These are phyloP conservation scores for Rhodotorula graminis DNA, from an alignment of 768 basidiomycete genomes.

Conservation along the genomic window DNA sequence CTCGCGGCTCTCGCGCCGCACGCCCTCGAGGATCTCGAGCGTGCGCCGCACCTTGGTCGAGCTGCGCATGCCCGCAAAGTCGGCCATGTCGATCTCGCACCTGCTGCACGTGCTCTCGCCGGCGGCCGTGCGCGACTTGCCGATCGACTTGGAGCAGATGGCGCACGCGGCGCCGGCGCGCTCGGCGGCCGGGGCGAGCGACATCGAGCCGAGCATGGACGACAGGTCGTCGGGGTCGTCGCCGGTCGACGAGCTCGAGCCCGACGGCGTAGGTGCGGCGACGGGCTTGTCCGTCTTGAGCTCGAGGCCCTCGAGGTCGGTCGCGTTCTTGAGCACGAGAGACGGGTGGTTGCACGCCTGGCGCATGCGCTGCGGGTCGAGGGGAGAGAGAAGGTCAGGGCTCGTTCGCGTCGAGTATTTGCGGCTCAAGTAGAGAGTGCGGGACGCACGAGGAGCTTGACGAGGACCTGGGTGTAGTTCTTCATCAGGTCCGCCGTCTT, in stretches of 20 bases:
- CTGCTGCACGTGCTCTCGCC: slow-evolving; percentile 54
- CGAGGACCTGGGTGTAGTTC: slow-evolving; percentile 49
- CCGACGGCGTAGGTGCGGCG: slow-evolving; percentile 49
- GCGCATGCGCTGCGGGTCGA: slow-evolving; percentile 61
- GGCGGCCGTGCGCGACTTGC: not conserved
- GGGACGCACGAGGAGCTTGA: slow-evolving; percentile 42
- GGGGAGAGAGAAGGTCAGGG: no score
- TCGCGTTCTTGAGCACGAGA: slow-evolving; percentile 26
- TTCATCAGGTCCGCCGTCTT: slow-evolving; percentile 52
- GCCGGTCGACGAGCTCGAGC: not conserved
- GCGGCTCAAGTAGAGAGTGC: no score
- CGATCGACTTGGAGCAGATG: slow-evolving; percentile 11
- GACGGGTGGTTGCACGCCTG: slow-evolving; percentile 60
- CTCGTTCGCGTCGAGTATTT: no score
- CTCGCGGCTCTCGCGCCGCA: slow-evolving; percentile 55
- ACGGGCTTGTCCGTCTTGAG: slow-evolving; percentile 45
- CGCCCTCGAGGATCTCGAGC: slow-evolving; percentile 63
- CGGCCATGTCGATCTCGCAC: slow-evolving; percentile 57
- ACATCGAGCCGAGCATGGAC: slow-evolving; percentile 61
- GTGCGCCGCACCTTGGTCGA: slow-evolving; percentile 77
- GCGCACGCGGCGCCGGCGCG: slow-evolving; percentile 49
- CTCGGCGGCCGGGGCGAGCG: slow-evolving; percentile 65
- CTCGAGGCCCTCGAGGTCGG: slow-evolving; percentile 59
- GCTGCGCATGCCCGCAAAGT: slow-evolving; percentile 52
- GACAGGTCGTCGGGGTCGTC: slow-evolving; percentile 56